Evolutionary conservation across 1,284 basidiomycete genomes (phyloP).

Genomic region (Bondarzewia mesenterica): DNA sequence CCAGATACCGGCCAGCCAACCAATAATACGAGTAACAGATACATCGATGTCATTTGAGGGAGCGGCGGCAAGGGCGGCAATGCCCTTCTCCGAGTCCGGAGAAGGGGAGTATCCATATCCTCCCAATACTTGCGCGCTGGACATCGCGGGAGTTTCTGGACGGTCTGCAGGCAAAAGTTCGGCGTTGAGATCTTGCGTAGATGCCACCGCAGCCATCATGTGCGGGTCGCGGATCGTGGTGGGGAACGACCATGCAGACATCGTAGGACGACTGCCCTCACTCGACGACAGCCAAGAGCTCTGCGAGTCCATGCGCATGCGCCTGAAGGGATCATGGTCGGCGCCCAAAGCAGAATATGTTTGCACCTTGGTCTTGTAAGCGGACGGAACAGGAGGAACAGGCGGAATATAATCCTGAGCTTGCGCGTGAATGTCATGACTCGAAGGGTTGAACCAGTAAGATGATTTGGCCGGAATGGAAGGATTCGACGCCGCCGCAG

Average conservation of each 20-base stretch:
- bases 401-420: constrained; percentile 37
- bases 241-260: constrained; percentile 63
- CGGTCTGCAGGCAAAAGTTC: constrained; percentile 33
- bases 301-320: constrained; percentile 50
- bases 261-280: constrained; percentile 43
- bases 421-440: constrained; percentile 24
- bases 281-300: constrained; percentile 65
- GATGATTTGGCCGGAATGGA: constrained; percentile 51
- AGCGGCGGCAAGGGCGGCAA: constrained; percentile 33
- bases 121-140: constrained; percentile 51
- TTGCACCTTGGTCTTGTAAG: constrained; percentile 35
- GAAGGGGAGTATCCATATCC: constrained; percentile 50
- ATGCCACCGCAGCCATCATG: constrained; percentile 17
- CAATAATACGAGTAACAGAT: constrained; percentile 41
- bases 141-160: constrained; percentile 44
- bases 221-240: constrained; percentile 26
- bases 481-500: constrained; percentile 32
- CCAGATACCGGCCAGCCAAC: constrained; percentile 60
- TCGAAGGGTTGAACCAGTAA: constrained; percentile 47
- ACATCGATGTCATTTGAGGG: constrained; percentile 40
- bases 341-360: constrained; percentile 18
- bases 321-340: constrained; percentile 57
- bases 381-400: constrained; percentile 55
- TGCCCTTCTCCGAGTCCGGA: constrained; percentile 42
- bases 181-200: constrained; percentile 31